Conservation (phyloP, 352 stramenopile species). For the Phytophthora colocasiae region DNA sequence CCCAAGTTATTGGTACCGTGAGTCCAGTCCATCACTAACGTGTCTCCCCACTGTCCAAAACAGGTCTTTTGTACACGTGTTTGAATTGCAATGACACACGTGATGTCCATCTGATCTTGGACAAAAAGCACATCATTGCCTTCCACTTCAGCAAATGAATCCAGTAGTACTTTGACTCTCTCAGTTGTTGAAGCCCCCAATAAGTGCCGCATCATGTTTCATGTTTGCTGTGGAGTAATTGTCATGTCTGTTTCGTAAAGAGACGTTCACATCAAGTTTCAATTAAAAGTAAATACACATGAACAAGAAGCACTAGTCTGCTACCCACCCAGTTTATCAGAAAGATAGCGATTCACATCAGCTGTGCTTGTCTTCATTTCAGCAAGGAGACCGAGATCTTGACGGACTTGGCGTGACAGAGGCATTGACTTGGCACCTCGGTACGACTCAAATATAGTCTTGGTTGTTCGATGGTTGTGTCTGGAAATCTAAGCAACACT, state of each 20-base stretch:
- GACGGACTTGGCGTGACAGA: not conserved
- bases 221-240: constrained; percentile 13
- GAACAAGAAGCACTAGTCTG: too few species aligned
- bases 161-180: not conserved
- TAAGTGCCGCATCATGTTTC: constrained; percentile 9
- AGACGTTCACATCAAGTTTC: not conserved
- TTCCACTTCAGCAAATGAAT: constrained; percentile 16
- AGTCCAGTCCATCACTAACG: not conserved
- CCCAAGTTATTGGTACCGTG: not conserved
- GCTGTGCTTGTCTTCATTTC: constrained; percentile 2
- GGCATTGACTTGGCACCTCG: not conserved
- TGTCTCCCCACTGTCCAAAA: not conserved
- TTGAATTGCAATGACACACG: not conserved
- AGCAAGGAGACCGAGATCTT: not conserved
- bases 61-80: not conserved
- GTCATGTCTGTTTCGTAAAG: constrained; percentile 5
- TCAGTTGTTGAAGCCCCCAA: constrained; percentile 1
- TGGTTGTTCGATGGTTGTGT: constrained; percentile 1
- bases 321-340: constrained; percentile 11
- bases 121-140: constrained; percentile 1
- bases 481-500: not conserved
- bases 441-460: not conserved
- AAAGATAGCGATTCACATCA: constrained; percentile 7
- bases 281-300: not conserved
- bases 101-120: constrained; percentile 2